phyloP scores from a whole-genome alignment of 2,329 filamentous ascomycete species.

The Mollisia scopiformis region DNA sequence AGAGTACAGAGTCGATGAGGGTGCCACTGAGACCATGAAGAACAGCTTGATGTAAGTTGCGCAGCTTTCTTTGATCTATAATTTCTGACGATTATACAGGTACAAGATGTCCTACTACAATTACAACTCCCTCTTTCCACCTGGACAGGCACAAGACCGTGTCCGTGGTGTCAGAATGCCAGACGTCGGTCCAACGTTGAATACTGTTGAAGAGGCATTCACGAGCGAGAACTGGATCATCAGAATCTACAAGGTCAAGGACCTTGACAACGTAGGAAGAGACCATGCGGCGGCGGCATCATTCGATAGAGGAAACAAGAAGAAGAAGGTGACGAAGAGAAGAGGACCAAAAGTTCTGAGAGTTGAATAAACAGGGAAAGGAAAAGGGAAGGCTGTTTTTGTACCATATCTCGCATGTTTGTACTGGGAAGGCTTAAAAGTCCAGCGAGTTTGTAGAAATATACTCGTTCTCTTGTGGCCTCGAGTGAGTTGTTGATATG shows the following conservation, averaged over 20 bases:
- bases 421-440: conserved; percentile 21
- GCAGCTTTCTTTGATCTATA: background rate
- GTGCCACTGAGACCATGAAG: conserved; percentile 95
- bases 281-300: conserved; percentile 74
- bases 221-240: conserved; percentile 99
- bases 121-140: conserved; percentile 88
- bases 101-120: conserved; percentile 99
- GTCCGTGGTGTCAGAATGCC: conserved; percentile 83
- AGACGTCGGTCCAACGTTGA: conserved; percentile 81
- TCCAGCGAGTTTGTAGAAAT: conserved; percentile 32
- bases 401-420: conserved; percentile 34
- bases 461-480: conserved; percentile 25
- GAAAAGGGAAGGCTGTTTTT: conserved; percentile 17
- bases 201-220: conserved; percentile 93
- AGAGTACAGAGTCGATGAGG: conserved; percentile 93
- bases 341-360: conserved; percentile 72
- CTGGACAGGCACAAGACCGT: conserved; percentile 86
- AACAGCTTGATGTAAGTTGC: conserved; percentile 93
- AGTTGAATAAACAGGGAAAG: conserved; percentile 60
- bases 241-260: conserved; percentile 99
- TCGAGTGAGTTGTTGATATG: conserved; percentile 19
- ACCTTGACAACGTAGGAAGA: conserved; percentile 92
- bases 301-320: conserved; percentile 81
- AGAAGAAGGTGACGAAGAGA: conserved; percentile 76
- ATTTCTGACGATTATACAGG: conserved; percentile 53